A percentile compares a stretch with the other conserved stretches of the same genome.
phyloP scores from a whole-genome alignment of 768 basidiomycete species.

The Termitomyces sp. region DNA sequence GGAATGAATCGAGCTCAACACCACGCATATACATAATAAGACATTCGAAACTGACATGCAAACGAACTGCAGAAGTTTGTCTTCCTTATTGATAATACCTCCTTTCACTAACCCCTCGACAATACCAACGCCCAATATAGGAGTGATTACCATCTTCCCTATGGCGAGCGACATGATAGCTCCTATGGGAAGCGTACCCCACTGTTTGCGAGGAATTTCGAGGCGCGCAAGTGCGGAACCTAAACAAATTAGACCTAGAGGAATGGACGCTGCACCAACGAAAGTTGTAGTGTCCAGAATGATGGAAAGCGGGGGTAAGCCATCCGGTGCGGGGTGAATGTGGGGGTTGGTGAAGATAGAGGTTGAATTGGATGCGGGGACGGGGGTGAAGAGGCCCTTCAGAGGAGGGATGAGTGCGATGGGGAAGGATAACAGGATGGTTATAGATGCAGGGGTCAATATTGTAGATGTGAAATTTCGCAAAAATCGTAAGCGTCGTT shows the following conservation, averaged over 20 bases:
- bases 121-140: slow-evolving; percentile 56
- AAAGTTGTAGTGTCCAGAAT: slow-evolving; percentile 44
- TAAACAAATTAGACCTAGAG: slow-evolving; percentile 47
- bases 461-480: slow-evolving; percentile 25
- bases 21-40: background rate
- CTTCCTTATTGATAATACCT: slow-evolving; percentile 41
- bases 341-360: slow-evolving; percentile 14
- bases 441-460: slow-evolving; percentile 35
- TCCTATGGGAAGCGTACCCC: slow-evolving; percentile 38
- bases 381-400: slow-evolving; percentile 44
- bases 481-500: background rate
- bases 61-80: slow-evolving; percentile 59
- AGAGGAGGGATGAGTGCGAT: slow-evolving; percentile 44
- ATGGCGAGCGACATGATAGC: slow-evolving; percentile 50
- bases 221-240: slow-evolving; percentile 54
- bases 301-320: slow-evolving; percentile 49
- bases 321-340: slow-evolving; percentile 47
- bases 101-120: slow-evolving; percentile 40
- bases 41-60: slow-evolving; percentile 46
- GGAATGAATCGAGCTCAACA: background rate
- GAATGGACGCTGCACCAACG: slow-evolving; percentile 48
- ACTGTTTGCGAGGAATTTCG: slow-evolving; percentile 40
- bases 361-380: slow-evolving; percentile 21
- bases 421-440: slow-evolving; percentile 40
- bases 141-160: slow-evolving; percentile 50